These are phyloP conservation scores for Scytalidium sp. DNA, from an alignment of 2,329 filamentous ascomycete species.

Conservation along the genomic window DNA sequence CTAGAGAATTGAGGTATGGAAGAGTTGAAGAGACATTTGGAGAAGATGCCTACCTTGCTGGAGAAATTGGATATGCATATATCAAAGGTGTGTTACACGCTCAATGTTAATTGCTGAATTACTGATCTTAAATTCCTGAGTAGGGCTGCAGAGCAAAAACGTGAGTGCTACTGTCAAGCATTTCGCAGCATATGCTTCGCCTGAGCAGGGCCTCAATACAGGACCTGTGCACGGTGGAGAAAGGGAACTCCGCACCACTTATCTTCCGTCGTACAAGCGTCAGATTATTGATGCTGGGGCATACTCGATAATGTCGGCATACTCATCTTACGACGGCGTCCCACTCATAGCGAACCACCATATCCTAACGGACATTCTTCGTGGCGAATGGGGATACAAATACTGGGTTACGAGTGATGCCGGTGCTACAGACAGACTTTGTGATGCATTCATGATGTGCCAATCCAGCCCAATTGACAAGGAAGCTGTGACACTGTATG, in stretches of 20 bases:
- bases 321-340: slow-evolving; percentile 71
- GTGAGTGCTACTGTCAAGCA: slow-evolving; percentile 75
- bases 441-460: slow-evolving; percentile 63
- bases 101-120: neutral
- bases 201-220: slow-evolving; percentile 71
- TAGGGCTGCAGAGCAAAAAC: slow-evolving; percentile 59
- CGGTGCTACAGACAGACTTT: slow-evolving; percentile 67
- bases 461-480: slow-evolving; percentile 57
- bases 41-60: slow-evolving; percentile 65
- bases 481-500: slow-evolving; percentile 59
- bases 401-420: slow-evolving; percentile 66
- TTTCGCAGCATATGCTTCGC: slow-evolving; percentile 65
- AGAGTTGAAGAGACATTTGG: slow-evolving; percentile 72
- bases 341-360: slow-evolving; percentile 65
- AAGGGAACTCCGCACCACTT: slow-evolving; percentile 51
- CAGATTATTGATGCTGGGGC: slow-evolving; percentile 69
- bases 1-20: slow-evolving; percentile 68
- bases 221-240: slow-evolving; percentile 53
- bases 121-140: slow-evolving; percentile 33
- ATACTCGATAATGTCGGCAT: slow-evolving; percentile 70
- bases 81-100: slow-evolving; percentile 55
- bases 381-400: slow-evolving; percentile 71
- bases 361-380: slow-evolving; percentile 64
- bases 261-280: slow-evolving; percentile 61
- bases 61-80: slow-evolving; percentile 63